Percentiles rank a stretch among this genome's conserved stretches.
These are phyloP conservation scores for Rhytidhysteron rufulum DNA, from an alignment of 2,329 filamentous ascomycete genomes.

Conservation along the genomic window DNA sequence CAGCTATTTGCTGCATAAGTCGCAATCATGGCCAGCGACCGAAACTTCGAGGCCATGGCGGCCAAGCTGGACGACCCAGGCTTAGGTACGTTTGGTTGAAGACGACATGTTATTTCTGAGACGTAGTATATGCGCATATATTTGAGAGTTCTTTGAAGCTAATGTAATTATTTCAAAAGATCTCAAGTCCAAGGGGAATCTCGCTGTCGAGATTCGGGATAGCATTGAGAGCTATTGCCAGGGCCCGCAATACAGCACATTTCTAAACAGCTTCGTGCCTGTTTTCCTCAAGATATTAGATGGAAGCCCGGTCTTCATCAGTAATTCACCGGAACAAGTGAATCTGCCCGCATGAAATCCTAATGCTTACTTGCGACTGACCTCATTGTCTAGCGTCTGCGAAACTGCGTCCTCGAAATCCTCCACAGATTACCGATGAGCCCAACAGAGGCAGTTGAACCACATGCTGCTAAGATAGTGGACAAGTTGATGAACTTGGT, in stretches of 20 bases:
- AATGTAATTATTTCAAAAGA: constrained; percentile 57
- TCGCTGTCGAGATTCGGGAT: constrained; percentile 84
- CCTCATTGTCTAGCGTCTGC: constrained; percentile 60
- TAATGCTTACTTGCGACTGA: neutral
- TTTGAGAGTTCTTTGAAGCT: neutral
- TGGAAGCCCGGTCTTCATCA: constrained; percentile 85
- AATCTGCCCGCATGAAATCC: constrained; percentile 18
- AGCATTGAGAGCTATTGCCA: constrained; percentile 84
- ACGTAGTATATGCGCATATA: neutral
- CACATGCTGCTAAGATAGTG: constrained; percentile 82
- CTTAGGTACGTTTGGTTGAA: neutral
- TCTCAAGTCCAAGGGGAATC: constrained; percentile 73
- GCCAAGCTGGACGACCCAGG: constrained; percentile 44
- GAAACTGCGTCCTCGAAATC: constrained; percentile 91
- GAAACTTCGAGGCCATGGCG: constrained; percentile 45
- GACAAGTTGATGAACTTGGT: constrained; percentile 88
- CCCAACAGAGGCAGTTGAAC: constrained; percentile 77
- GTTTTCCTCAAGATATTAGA: constrained; percentile 82
- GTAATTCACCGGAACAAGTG: constrained; percentile 84
- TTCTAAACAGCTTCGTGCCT: constrained; percentile 84
- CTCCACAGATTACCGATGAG: constrained; percentile 78
- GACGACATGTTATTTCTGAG: neutral
- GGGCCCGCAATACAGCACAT: constrained; percentile 70
- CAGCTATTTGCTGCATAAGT: neutral
- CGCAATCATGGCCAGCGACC: constrained; percentile 35